These are phyloP conservation scores for Ophiocordyceps camponoti-leonardi DNA, from an alignment of 2,329 filamentous ascomycete species.

Conservation along the genomic window DNA sequence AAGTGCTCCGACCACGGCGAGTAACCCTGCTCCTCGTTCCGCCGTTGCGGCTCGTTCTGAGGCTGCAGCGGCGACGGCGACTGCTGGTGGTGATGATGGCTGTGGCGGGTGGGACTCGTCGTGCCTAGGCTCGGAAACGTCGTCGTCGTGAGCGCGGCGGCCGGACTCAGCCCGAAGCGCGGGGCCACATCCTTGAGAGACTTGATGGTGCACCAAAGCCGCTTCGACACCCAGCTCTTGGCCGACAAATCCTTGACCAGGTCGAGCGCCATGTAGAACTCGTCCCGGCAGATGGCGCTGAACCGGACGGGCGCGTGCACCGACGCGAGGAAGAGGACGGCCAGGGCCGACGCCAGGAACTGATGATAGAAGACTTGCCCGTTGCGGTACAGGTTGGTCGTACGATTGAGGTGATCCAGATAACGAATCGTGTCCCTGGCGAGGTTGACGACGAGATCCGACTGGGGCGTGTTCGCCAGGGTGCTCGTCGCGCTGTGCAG, in stretches of 20 bases:
- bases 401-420: conserved; percentile 53
- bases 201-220: conserved; percentile 56
- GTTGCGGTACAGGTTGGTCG: conserved; percentile 51
- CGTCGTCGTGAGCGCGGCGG: conserved; percentile 36
- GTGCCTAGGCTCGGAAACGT: conserved; percentile 16
- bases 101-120: conserved; percentile 9
- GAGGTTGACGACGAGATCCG: conserved; percentile 56
- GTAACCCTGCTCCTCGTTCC: not conserved
- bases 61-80: no score
- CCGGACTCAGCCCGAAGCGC: conserved; percentile 40
- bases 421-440: conserved; percentile 63
- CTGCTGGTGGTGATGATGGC: conserved; percentile 3
- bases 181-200: conserved; percentile 57
- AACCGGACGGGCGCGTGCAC: conserved; percentile 60
- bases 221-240: conserved; percentile 53
- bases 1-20: conserved; percentile 6
- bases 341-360: conserved; percentile 58
- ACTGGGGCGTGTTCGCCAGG: conserved; percentile 54
- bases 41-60: no score
- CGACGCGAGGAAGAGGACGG: conserved; percentile 60
- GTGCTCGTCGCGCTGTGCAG: conserved; percentile 75
- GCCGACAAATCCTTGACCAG: conserved; percentile 56
- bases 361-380: conserved; percentile 69
- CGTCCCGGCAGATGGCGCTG: conserved; percentile 48
- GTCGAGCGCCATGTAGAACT: conserved; percentile 66